Evolutionary conservation across 2,329 filamentous ascomycete genomes (phyloP), one percentile per base, ranked within the genome.

Genomic region (Monilinia polystroma): DNA sequence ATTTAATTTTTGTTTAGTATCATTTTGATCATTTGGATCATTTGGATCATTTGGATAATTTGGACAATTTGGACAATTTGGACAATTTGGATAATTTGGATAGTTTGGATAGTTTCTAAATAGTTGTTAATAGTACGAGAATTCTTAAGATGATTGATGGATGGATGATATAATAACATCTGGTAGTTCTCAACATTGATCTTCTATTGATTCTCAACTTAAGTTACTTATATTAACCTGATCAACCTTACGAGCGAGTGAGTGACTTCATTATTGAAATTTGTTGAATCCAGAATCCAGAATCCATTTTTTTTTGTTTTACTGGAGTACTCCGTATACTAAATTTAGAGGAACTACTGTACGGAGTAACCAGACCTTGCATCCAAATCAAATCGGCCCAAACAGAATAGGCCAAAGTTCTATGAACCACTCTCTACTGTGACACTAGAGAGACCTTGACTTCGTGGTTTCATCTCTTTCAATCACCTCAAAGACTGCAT

Each of bases 311-410:
- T 56, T 47, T 47, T 43, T 20, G 38, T 26, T 58, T 58, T 47
- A n/a, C n/a, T 47, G 26, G 56, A 58, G 41, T 32, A 7, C n/a
- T 59, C 26, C 20, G 29, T 51, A 18, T 51, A 51, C 58, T 62
- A 62, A 62, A 62, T 62, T 62, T 62, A 62, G 58, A 62, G 58
- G 58, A 52, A 38, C n/a, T 51, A 60, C n/a, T 47, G 38, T 43
- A 43, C 16, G 43, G 56, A 59, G 7, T 23, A 35, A 32, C 57
- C n/a, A 35, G 32, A 57, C 16, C 35, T 32, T 32, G 43, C 58
- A 38, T 29, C 35, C 58, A 26, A 51, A n/a, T 23, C 20, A 23
- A 51, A 20, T 14, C 47, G 45, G 8, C 7, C 57, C 58, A 51
- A 51, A 51, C 29, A 51, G 29, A 51, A 51, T 20, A 60, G 58